Conservation (phyloP, 2,329 filamentous ascomycete species). For the Colletotrichum tabaci region DNA sequence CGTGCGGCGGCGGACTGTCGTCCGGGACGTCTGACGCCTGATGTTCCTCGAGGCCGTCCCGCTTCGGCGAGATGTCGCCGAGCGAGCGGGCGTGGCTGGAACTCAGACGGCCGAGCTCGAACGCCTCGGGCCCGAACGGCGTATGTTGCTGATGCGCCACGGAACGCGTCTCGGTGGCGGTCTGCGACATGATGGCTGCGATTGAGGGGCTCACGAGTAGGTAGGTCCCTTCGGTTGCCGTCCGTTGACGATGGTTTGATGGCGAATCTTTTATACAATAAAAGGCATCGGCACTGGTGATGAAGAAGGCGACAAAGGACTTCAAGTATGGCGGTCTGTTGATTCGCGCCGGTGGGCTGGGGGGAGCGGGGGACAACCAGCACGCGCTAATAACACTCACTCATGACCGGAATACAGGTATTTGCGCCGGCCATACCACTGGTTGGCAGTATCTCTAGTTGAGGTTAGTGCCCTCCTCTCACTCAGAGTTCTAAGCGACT, state of each 20-base stretch:
- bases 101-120: constrained; percentile 32
- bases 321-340: not conserved
- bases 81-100: constrained; percentile 8
- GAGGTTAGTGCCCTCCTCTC: no score
- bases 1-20: constrained; percentile 16
- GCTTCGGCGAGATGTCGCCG: constrained; percentile 3
- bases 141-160: constrained; percentile 20
- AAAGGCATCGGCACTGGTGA: not conserved
- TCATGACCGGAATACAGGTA: not conserved
- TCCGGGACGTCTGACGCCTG: constrained; percentile 6
- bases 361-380: constrained; percentile 12
- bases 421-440: constrained; percentile 25
- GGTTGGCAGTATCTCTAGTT: no score
- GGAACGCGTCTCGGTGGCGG: constrained; percentile 36
- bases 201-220: no score
- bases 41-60: constrained; percentile 23
- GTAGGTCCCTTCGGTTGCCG: no score
- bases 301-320: not conserved
- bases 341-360: not conserved
- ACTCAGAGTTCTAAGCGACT: not conserved
- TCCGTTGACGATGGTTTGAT: no score
- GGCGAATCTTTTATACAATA: no score
- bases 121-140: constrained; percentile 16
- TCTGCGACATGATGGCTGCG: constrained; percentile 38
- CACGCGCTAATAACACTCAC: no score